Conservation (phyloP, 1,139 yeast genomes). For the Suhomyces panamericanus region DNA sequence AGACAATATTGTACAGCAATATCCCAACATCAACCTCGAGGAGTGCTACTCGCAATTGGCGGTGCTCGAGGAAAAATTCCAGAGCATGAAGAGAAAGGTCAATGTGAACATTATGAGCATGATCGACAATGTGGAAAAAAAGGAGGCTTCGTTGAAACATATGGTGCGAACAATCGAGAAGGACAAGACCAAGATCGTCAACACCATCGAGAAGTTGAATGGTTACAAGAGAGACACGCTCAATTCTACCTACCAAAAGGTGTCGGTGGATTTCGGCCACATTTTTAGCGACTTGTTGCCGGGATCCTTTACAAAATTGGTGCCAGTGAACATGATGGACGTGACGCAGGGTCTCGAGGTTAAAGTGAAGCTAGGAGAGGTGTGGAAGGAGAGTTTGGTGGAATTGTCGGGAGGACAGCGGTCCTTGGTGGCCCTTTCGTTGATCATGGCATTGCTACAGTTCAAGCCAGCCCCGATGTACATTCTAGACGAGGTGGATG, state of each 20-base stretch:
- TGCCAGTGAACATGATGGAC: constrained; percentile 74
- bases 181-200: constrained; percentile 87
- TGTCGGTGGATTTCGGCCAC: constrained; percentile 85
- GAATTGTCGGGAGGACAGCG: constrained; percentile 98
- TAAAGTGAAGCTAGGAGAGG: constrained; percentile 83
- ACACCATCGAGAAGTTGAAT: constrained; percentile 82
- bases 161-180: constrained; percentile 88
- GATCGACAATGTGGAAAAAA: constrained; percentile 92
- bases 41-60: constrained; percentile 61
- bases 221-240: constrained; percentile 85
- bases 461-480: constrained; percentile 99
- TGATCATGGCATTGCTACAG: constrained; percentile 86
- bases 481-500: constrained; percentile 95
- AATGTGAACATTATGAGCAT: constrained; percentile 88
- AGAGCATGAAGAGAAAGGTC: constrained; percentile 80
- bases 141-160: constrained; percentile 71
- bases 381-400: constrained; percentile 94
- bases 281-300: constrained; percentile 89
- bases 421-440: constrained; percentile 85
- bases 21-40: constrained; percentile 62
- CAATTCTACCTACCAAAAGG: constrained; percentile 81
- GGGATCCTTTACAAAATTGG: constrained; percentile 86
- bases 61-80: constrained; percentile 60
- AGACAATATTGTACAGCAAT: constrained; percentile 53
- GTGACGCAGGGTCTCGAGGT: constrained; percentile 92